Evolutionary conservation across 2,329 filamentous ascomycete genomes (phyloP).

Genomic region (Neofusicoccum kwambonambiense): DNA sequence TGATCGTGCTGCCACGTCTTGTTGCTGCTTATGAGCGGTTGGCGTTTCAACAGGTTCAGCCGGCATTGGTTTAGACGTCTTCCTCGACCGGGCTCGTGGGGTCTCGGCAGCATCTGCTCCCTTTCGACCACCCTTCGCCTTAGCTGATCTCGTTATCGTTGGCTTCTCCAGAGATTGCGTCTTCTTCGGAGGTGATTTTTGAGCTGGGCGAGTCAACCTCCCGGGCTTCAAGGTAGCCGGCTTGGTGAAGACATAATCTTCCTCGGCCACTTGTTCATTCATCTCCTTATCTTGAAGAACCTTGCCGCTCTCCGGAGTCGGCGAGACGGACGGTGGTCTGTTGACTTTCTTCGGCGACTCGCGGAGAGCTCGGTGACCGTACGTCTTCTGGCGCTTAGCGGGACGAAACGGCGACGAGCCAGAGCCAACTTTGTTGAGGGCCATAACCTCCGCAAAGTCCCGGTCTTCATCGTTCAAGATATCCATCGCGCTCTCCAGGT

Average conservation of each 20-base stretch:
- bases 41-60: background rate
- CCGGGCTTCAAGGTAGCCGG: slow-evolving; percentile 28
- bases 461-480: slow-evolving; percentile 26
- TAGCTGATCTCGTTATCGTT: background rate
- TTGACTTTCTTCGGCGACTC: slow-evolving; percentile 14
- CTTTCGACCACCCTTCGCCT: background rate
- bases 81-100: background rate
- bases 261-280: background rate
- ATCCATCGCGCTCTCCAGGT: slow-evolving; percentile 7
- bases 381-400: slow-evolving; percentile 13
- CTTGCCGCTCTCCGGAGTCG: slow-evolving; percentile 12
- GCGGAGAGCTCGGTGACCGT: slow-evolving; percentile 1
- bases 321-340: background rate
- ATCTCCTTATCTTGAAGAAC: slow-evolving; percentile 18
- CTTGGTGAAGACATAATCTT: slow-evolving; percentile 18
- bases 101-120: background rate
- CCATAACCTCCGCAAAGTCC: slow-evolving; percentile 24
- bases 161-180: slow-evolving; percentile 25
- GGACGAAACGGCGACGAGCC: slow-evolving; percentile 16
- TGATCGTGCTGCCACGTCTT: background rate
- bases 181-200: slow-evolving; percentile 20
- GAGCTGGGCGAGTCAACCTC: slow-evolving; percentile 19
- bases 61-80: background rate
- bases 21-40: background rate
- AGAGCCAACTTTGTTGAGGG: background rate